Evolutionary conservation across 768 basidiomycete species (phyloP).

Genomic region (Leccinum uliginosum): DNA sequence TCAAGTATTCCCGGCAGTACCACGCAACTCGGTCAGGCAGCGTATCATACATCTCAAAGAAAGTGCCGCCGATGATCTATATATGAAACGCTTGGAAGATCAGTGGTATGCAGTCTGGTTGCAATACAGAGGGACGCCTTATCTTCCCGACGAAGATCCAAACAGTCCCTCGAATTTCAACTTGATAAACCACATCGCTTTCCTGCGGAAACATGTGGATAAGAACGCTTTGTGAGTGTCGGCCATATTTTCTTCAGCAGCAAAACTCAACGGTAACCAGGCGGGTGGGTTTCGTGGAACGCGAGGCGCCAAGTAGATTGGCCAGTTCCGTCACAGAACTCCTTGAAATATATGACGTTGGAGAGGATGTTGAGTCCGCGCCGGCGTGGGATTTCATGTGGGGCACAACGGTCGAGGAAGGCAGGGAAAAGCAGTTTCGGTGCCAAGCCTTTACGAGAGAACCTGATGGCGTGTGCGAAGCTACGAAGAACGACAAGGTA

Average conservation of each 20-base stretch:
- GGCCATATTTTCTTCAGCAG: background rate
- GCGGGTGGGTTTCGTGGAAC: constrained; percentile 58
- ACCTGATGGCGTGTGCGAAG: constrained; percentile 27
- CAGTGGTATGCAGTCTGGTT: constrained; percentile 79
- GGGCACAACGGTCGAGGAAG: constrained; percentile 67
- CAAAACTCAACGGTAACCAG: constrained; percentile 33
- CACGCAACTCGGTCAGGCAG: constrained; percentile 66
- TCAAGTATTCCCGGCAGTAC: constrained; percentile 77
- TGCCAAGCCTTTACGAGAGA: constrained; percentile 50
- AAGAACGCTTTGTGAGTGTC: constrained; percentile 78
- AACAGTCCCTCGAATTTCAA: constrained; percentile 70
- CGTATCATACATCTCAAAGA: constrained; percentile 60
- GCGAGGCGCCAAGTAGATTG: constrained; percentile 35
- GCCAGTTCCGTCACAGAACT: constrained; percentile 44
- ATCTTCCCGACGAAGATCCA: constrained; percentile 69
- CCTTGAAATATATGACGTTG: constrained; percentile 44
- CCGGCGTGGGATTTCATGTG: constrained; percentile 74
- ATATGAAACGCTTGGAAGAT: constrained; percentile 75
- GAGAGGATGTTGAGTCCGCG: constrained; percentile 37
- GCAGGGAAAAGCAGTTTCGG: constrained; percentile 65
- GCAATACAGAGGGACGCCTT: constrained; percentile 59
- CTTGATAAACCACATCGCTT: constrained; percentile 74
- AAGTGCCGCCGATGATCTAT: constrained; percentile 63
- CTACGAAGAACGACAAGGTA: constrained; percentile 33
- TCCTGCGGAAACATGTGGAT: constrained; percentile 76